Conservation (phyloP, 1,139 yeast genomes). For the Saccharomyces hybrid region DNA sequence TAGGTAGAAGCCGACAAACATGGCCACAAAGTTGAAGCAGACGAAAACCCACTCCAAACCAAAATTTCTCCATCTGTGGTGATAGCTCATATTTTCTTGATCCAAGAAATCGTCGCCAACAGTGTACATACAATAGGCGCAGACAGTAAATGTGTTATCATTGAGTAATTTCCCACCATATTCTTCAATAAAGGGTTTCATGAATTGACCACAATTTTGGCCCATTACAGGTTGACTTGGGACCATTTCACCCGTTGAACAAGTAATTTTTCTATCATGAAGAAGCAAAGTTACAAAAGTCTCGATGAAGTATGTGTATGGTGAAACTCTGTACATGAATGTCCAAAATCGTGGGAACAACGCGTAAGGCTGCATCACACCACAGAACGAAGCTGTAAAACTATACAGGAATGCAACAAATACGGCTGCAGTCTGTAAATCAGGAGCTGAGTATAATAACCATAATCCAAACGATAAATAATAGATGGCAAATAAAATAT, state of each 20-base stretch:
- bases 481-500: constrained; percentile 44
- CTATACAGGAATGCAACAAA: constrained; percentile 44
- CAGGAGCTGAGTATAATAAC: constrained; percentile 48
- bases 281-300: constrained; percentile 46
- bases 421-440: constrained; percentile 52
- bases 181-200: constrained; percentile 28
- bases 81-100: constrained; percentile 37
- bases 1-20: constrained; percentile 36
- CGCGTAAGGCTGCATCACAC: constrained; percentile 47
- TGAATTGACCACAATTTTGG: constrained; percentile 47
- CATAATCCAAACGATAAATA: constrained; percentile 46
- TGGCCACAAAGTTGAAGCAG: constrained; percentile 39
- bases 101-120: constrained; percentile 37
- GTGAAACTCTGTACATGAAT: constrained; percentile 63
- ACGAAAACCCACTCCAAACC: constrained; percentile 47
- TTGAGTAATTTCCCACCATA: constrained; percentile 35
- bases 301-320: constrained; percentile 58
- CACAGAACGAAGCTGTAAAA: constrained; percentile 48
- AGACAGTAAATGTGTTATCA: constrained; percentile 31
- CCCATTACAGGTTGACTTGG: constrained; percentile 46
- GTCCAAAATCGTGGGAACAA: constrained; percentile 55
- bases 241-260: constrained; percentile 44
- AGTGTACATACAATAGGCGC: constrained; percentile 37
- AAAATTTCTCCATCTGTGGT: constrained; percentile 50
- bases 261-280: constrained; percentile 46